Percentiles rank a stretch among this genome's conserved stretches.
These are phyloP conservation scores for Aspergillus ochraceoroseus DNA, from an alignment of 2,329 filamentous ascomycete species.

Conservation along the genomic window DNA sequence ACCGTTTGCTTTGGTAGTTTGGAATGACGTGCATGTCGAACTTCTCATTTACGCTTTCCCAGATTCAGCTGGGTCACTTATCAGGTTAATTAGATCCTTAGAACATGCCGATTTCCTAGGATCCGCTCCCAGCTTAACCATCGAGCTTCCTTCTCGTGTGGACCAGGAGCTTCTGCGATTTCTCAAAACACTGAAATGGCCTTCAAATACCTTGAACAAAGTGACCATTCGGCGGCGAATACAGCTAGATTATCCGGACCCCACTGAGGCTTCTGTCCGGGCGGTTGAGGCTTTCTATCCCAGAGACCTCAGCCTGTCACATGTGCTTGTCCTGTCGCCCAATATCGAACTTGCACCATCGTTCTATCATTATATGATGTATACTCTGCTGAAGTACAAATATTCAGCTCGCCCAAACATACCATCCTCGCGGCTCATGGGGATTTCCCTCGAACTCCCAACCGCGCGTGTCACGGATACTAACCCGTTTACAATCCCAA, in stretches of 20 bases:
- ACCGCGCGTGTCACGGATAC: slow-evolving; percentile 53
- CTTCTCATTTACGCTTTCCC: slow-evolving; percentile 74
- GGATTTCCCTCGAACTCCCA: slow-evolving; percentile 75
- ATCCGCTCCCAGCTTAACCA: slow-evolving; percentile 66
- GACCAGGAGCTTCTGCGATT: slow-evolving; percentile 62
- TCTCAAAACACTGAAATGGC: slow-evolving; percentile 64
- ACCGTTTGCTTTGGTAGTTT: slow-evolving; percentile 49
- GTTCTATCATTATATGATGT: slow-evolving; percentile 84
- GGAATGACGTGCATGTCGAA: slow-evolving; percentile 74
- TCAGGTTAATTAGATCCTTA: slow-evolving; percentile 72
- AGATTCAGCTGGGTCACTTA: slow-evolving; percentile 66
- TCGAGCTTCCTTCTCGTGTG: slow-evolving; percentile 71
- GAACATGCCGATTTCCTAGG: slow-evolving; percentile 69
- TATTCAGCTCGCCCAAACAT: slow-evolving; percentile 56
- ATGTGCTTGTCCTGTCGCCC: slow-evolving; percentile 79
- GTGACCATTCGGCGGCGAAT: slow-evolving; percentile 73
- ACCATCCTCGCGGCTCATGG: slow-evolving; percentile 58
- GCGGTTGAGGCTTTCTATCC: slow-evolving; percentile 90
- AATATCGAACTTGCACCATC: slow-evolving; percentile 72
- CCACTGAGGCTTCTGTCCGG: slow-evolving; percentile 67
- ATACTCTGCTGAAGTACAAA: slow-evolving; percentile 68
- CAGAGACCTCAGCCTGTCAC: slow-evolving; percentile 55
- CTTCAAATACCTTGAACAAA: slow-evolving; percentile 48
- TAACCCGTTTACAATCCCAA: slow-evolving; percentile 51
- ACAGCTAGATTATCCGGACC: slow-evolving; percentile 52